Conservation (phyloP, 108 stramenopile genomes). For the Phaeodactylum tricornutum region DNA sequence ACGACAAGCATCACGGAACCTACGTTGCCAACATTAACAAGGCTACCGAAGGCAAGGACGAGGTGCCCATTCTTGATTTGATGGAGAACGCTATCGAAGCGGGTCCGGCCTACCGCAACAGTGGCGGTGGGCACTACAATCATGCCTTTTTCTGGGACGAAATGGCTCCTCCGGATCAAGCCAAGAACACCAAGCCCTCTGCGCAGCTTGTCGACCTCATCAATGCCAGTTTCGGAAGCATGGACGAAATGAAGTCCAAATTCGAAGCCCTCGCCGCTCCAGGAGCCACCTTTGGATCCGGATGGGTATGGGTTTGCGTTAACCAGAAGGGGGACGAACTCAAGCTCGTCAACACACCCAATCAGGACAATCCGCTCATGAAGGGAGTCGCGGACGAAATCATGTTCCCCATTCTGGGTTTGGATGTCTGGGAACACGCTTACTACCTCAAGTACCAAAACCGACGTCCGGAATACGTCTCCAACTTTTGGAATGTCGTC, state of each 20-base stretch:
- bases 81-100: conserved; percentile 78
- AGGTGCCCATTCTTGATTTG: conserved; percentile 70
- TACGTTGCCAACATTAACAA: conserved; percentile 76
- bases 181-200: conserved; percentile 80
- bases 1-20: conserved; percentile 92
- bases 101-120: conserved; percentile 86
- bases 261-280: conserved; percentile 86
- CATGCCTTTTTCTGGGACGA: conserved; percentile 99
- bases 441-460: conserved; percentile 99
- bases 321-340: conserved; percentile 73
- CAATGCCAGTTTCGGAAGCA: conserved; percentile 75
- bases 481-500: conserved; percentile 94
- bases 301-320: conserved; percentile 95
- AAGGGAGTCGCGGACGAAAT: conserved; percentile 87
- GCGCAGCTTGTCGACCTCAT: conserved; percentile 68
- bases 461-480: conserved; percentile 90
- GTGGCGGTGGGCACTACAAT: conserved; percentile 98
- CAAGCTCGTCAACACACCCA: conserved; percentile 85
- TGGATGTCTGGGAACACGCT: conserved; percentile 99
- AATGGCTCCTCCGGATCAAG: conserved; percentile 81
- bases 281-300: conserved; percentile 90
- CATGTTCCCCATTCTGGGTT: conserved; percentile 93
- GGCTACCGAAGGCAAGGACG: conserved; percentile 78
- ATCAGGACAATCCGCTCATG: conserved; percentile 98
- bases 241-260: conserved; percentile 83